phyloP scores from a whole-genome alignment of 1,284 basidiomycete species.

The Sanghuangporus weigelae region DNA sequence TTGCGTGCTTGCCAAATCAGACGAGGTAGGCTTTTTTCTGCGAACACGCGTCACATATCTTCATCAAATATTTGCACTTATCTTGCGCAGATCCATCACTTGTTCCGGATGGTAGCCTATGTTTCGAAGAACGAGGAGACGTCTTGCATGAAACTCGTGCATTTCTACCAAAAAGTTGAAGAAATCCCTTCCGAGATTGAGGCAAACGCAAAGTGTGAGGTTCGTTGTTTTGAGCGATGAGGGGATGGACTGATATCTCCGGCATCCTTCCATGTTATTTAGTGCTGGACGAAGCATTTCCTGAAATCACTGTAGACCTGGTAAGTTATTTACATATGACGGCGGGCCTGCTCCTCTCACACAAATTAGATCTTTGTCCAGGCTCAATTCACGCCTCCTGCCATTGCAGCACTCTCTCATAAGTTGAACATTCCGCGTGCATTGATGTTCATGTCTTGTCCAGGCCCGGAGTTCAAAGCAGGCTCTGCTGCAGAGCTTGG shows the following conservation, averaged over 20 bases:
- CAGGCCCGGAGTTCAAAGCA: constrained; percentile 35
- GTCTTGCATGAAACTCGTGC: constrained; percentile 58
- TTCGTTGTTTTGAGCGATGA: constrained; percentile 5
- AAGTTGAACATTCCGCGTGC: constrained; percentile 39
- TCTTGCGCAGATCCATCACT: constrained; percentile 45
- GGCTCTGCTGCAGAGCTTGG: constrained; percentile 39
- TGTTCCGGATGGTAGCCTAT: constrained; percentile 62
- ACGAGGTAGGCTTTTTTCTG: neutral
- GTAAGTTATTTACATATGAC: constrained; percentile 14
- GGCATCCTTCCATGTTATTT: neutral
- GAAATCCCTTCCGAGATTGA: constrained; percentile 55
- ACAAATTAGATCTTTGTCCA: constrained; percentile 42
- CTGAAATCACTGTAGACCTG: constrained; percentile 25
- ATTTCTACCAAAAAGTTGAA: constrained; percentile 49
- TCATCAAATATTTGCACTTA: neutral
- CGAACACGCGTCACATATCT: neutral
- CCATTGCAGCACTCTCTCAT: constrained; percentile 41
- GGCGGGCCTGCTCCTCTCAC: neutral
- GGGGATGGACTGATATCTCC: neutral
- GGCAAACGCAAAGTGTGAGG: constrained; percentile 54
- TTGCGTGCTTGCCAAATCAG: neutral
- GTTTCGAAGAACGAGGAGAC: constrained; percentile 64
- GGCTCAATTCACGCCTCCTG: constrained; percentile 39
- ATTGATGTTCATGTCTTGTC: constrained; percentile 52
- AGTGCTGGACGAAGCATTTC: constrained; percentile 25